These are phyloP conservation scores for Podospora tetraspora DNA, from an alignment of 495 filamentous ascomycete species.

Conservation along the genomic window DNA sequence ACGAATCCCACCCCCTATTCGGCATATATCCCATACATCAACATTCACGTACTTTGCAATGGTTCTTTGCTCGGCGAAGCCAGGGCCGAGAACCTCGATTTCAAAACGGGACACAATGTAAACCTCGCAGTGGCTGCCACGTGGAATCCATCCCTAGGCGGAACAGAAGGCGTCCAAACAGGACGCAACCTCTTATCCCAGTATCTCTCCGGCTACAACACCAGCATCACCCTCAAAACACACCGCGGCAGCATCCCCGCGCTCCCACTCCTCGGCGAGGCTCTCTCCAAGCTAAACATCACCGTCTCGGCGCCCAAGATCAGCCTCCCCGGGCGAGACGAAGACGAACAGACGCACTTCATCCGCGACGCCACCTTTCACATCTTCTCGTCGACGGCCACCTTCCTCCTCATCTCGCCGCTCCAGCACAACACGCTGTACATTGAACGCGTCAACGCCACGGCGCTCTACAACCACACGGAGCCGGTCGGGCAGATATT, in stretches of 20 bases:
- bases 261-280: conserved; percentile 64
- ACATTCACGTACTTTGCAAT: conserved; percentile 69
- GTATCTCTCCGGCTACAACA: conserved; percentile 85
- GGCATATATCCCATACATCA: conserved; percentile 69
- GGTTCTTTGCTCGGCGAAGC: conserved; percentile 69
- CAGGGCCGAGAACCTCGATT: conserved; percentile 51
- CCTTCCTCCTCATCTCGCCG: conserved; percentile 79
- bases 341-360: conserved; percentile 55
- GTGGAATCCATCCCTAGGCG: conserved; percentile 69
- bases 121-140: conserved; percentile 61
- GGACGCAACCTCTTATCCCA: conserved; percentile 72
- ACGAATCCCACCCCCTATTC: conserved; percentile 88
- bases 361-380: conserved; percentile 84
- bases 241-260: conserved; percentile 67
- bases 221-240: conserved; percentile 63
- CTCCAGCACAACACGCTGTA: conserved; percentile 63
- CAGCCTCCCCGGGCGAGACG: conserved; percentile 27
- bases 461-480: conserved; percentile 75
- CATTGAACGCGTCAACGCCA: conserved; percentile 74
- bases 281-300: conserved; percentile 62
- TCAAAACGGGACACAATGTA: conserved; percentile 66
- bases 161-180: conserved; percentile 50
- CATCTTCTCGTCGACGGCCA: conserved; percentile 76
- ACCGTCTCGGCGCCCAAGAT: conserved; percentile 41
- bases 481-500: conserved; percentile 70